These are phyloP conservation scores for Mycotypha africana DNA, from an alignment of 371 early-diverging fungal genomes.

Conservation along the genomic window DNA sequence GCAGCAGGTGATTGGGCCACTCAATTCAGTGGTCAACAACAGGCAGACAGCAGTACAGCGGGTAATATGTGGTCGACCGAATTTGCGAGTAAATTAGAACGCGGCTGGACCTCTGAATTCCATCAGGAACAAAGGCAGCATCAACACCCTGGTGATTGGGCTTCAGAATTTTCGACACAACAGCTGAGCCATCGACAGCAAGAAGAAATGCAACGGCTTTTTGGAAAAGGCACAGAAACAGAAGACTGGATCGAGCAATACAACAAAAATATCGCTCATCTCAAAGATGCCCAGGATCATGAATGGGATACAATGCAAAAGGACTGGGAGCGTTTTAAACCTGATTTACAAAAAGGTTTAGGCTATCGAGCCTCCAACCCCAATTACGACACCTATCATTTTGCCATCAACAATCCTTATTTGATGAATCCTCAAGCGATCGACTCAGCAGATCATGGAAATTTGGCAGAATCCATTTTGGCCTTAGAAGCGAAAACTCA, in stretches of 20 bases:
- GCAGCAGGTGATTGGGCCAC: slow-evolving; percentile 27
- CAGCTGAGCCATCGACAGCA: background rate
- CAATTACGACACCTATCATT: slow-evolving; percentile 69
- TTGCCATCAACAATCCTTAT: slow-evolving; percentile 78
- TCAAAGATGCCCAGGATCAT: slow-evolving; percentile 62
- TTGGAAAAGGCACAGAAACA: slow-evolving; percentile 42
- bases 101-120: slow-evolving; percentile 42
- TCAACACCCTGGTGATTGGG: slow-evolving; percentile 36
- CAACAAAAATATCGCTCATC: slow-evolving; percentile 62
- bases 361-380: slow-evolving; percentile 60
- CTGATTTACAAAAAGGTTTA: slow-evolving; percentile 40
- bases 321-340: slow-evolving; percentile 53
- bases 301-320: slow-evolving; percentile 78
- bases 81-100: slow-evolving; percentile 32
- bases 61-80: slow-evolving; percentile 22
- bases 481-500: slow-evolving; percentile 93
- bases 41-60: slow-evolving; percentile 8
- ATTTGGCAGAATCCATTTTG: slow-evolving; percentile 79
- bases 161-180: slow-evolving; percentile 47
- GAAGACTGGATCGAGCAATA: slow-evolving; percentile 71
- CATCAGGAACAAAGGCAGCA: slow-evolving; percentile 24
- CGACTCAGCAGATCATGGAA: slow-evolving; percentile 43
- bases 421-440: slow-evolving; percentile 39
- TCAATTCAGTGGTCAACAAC: slow-evolving; percentile 30
- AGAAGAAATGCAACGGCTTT: slow-evolving; percentile 45